Conservation (phyloP, 208 protist genomes). For the Trichomonas gallinae region DNA sequence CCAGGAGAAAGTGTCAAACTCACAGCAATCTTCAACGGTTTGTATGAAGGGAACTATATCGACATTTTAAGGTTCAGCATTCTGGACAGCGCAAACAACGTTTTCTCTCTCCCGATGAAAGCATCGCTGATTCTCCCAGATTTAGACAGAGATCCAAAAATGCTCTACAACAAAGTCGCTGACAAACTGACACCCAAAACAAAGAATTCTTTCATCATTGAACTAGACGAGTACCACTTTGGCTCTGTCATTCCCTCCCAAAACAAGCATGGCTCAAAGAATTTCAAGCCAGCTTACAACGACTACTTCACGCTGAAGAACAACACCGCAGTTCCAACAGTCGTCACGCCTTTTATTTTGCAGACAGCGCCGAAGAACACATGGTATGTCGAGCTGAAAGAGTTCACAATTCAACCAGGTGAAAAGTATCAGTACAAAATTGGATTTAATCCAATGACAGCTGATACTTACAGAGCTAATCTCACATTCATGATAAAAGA, state of each 20-base stretch:
- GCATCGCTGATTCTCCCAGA: background rate
- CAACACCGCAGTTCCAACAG: background rate
- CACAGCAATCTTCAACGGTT: background rate
- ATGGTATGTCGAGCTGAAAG: background rate
- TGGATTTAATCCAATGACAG: background rate
- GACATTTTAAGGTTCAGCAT: background rate
- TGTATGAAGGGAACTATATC: background rate
- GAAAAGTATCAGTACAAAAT: background rate
- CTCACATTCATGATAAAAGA: background rate
- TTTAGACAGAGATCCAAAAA: background rate
- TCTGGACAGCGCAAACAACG: background rate
- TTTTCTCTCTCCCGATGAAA: background rate
- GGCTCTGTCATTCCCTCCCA: background rate
- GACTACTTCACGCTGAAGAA: background rate
- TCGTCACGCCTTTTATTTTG: background rate
- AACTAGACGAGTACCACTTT: background rate
- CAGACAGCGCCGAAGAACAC: background rate
- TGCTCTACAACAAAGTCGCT: background rate
- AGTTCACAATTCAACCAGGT: background rate
- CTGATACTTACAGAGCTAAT: background rate
- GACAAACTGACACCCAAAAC: background rate
- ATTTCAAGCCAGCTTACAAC: background rate
- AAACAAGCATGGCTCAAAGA: background rate
- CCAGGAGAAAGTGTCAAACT: background rate
- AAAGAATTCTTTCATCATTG: background rate